These are phyloP conservation scores for Aspergillus tubingensis DNA, from an alignment of 2,329 filamentous ascomycete genomes.

Conservation along the genomic window DNA sequence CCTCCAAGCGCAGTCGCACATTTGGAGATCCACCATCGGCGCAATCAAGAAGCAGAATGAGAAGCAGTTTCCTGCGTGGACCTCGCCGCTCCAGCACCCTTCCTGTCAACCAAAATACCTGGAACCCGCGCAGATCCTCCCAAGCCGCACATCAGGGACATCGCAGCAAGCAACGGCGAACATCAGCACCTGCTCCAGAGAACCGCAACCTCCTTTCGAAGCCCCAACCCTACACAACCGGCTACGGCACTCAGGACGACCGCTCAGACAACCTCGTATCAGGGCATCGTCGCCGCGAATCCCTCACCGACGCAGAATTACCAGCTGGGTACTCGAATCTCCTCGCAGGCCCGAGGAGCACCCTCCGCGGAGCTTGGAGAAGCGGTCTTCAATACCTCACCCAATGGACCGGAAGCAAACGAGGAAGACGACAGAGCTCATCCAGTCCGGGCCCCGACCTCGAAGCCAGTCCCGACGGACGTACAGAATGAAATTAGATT, in stretches of 20 bases:
- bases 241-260: slow-evolving; percentile 32
- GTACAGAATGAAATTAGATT: slow-evolving; percentile 2
- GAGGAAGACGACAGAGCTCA: background rate
- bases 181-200: slow-evolving; percentile 29
- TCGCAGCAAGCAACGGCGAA: slow-evolving; percentile 22
- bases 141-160: slow-evolving; percentile 15
- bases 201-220: slow-evolving; percentile 23
- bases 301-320: background rate
- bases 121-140: slow-evolving; percentile 25
- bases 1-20: slow-evolving; percentile 15
- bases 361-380: slow-evolving; percentile 28
- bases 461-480: slow-evolving; percentile 13
- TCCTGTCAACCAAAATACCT: slow-evolving; percentile 19
- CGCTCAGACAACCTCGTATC: slow-evolving; percentile 7
- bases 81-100: slow-evolving; percentile 27
- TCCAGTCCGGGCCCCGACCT: slow-evolving; percentile 12
- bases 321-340: slow-evolving; percentile 9
- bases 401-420: slow-evolving; percentile 22
- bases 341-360: slow-evolving; percentile 33
- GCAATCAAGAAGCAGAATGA: slow-evolving; percentile 28
- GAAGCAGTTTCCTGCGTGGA: slow-evolving; percentile 19
- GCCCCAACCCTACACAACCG: slow-evolving; percentile 24
- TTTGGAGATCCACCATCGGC: slow-evolving; percentile 16
- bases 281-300: slow-evolving; percentile 1
- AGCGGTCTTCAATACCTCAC: slow-evolving; percentile 27